Evolutionary conservation across 1,139 yeast genomes (phyloP), one percentile per base, ranked within the genome.

Genomic region (Blastobotrys elegans): DNA sequence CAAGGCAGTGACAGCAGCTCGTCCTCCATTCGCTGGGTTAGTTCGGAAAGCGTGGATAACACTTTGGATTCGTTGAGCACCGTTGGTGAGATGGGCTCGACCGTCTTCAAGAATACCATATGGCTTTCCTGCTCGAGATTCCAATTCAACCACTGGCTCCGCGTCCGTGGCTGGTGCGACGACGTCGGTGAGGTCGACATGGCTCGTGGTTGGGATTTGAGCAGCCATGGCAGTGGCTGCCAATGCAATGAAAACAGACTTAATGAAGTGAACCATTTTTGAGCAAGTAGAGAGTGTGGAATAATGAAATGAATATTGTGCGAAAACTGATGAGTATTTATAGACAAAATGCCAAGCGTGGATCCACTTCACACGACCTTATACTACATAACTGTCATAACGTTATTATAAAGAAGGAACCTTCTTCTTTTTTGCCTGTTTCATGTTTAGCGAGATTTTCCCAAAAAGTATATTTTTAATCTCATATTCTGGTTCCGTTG

Each of bases 21-120:
- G 46, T 22, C 56, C 55, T 29, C 62, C 63, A 43, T 55, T 57
- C 24, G 57, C 56, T 18, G 54, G 57, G 30, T 48, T 45, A 20
- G 43, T 44, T 44, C 51, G 42, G 44, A 55, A 43, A 32, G 53
- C 56, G 18, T 47, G 49, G 13, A 48, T 44, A 16, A 54, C 46
- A 14, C 53, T 49, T 39, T 57, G 56, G 26, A 58, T 42, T 7
- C 57, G 48, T 42, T 56, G 61, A 40, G 52, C 52, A 18, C 55
- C 57, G 47, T 57, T 63, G 46, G 52, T 51, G 44, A 37, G 7
- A n/a, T 37, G 40, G 29, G 40, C 40, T n/a, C 30, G 29, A 13
- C 30, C 6, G 30, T 17, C 21, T 37, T 37, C 40, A 29, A 29
- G 24, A 24, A 37, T 29, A n/a, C 6, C 13, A 21, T 46, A 30